Percentiles rank a stretch among this genome's conserved stretches.
Conservation (phyloP, 768 basidiomycete species). For the Rhodotorula graminis region DNA sequence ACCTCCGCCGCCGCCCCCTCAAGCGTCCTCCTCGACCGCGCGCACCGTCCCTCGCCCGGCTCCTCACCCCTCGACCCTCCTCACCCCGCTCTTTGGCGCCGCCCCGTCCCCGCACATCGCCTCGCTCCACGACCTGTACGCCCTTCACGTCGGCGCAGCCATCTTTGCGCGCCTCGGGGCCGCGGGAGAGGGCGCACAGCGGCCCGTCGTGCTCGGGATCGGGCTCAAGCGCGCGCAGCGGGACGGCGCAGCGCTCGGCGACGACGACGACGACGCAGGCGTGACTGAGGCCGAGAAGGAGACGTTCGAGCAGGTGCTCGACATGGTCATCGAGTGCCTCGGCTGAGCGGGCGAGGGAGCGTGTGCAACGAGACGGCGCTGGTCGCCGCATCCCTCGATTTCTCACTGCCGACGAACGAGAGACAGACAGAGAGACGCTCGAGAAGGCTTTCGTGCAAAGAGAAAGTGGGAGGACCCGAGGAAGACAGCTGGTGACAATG, state of each 20-base stretch:
- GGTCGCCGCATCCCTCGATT: background rate
- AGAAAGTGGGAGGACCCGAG: too few species aligned
- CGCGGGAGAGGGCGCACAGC: conserved; percentile 51
- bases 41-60: conserved; percentile 39
- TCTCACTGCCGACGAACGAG: too few species aligned
- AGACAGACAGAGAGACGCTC: too few species aligned
- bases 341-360: background rate
- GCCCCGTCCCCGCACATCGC: conserved; percentile 65
- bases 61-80: conserved; percentile 59
- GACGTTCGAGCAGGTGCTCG: conserved; percentile 53
- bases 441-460: too few species aligned
- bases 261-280: conserved; percentile 40
- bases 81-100: conserved; percentile 71
- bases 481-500: background rate
- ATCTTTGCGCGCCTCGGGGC: conserved; percentile 52
- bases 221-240: conserved; percentile 52
- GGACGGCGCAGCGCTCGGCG: conserved; percentile 41
- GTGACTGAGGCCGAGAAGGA: conserved; percentile 47
- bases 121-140: conserved; percentile 72
- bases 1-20: conserved; percentile 34
- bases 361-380: background rate
- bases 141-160: conserved; percentile 78
- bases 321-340: conserved; percentile 48
- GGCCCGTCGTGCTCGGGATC: conserved; percentile 69
- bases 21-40: conserved; percentile 51